Conservation (phyloP, 73 alveolate genomes). For the Tetrahymena elliotti region DNA sequence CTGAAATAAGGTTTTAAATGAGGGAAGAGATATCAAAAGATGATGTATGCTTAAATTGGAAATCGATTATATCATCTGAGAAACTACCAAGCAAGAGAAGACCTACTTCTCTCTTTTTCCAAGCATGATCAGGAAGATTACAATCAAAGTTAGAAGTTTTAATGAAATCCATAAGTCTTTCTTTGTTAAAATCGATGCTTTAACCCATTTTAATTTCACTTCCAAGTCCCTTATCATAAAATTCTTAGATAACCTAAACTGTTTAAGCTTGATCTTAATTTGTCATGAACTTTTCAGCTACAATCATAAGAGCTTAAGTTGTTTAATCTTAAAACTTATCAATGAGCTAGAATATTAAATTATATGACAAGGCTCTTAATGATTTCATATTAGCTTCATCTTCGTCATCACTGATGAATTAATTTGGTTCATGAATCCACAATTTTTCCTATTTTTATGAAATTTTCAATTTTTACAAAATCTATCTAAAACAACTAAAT, state of each 20-base stretch:
- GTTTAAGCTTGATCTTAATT: conserved; percentile 19
- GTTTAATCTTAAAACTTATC: conserved; percentile 33
- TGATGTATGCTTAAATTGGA: conserved; percentile 18
- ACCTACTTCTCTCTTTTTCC: conserved; percentile 37
- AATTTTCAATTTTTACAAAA: neutral
- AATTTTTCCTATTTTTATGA: conserved; percentile 22
- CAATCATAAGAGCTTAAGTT: conserved; percentile 9
- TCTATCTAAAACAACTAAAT: neutral
- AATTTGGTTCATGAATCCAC: conserved; percentile 42
- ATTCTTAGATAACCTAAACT: neutral
- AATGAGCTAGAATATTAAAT: conserved; percentile 22
- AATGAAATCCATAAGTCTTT: conserved; percentile 22
- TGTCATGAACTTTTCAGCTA: conserved; percentile 29
- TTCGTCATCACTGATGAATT: conserved; percentile 34
- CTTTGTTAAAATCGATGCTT: conserved; percentile 18
- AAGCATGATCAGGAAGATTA: neutral
- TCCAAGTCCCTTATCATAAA: neutral
- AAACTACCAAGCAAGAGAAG: conserved; percentile 32
- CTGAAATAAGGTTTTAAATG: conserved; percentile 18
- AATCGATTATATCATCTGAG: conserved; percentile 34
- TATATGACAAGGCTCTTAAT: conserved; percentile 25
- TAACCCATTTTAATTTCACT: conserved; percentile 17
- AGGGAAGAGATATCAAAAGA: conserved; percentile 26
- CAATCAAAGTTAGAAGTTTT: conserved; percentile 17
- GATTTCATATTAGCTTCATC: conserved; percentile 26